Percentiles rank a stretch among this genome's conserved stretches.
Evolutionary conservation across 1,139 yeast genomes (phyloP).

Genomic region (Taiozyma sp.): DNA sequence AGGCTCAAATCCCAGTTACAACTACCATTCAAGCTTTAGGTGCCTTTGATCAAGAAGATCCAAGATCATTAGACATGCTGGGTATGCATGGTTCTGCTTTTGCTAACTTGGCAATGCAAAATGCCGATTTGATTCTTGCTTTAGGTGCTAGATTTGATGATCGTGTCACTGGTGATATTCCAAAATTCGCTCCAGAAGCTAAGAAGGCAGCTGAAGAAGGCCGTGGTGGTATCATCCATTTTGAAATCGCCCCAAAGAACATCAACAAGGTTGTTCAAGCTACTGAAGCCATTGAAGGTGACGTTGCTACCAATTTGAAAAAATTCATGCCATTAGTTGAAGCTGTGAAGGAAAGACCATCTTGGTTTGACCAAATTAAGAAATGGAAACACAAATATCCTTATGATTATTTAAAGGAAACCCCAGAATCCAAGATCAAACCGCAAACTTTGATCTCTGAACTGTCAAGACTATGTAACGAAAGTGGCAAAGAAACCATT

Average conservation of each 20-base stretch:
- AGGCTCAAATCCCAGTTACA: conserved; percentile 91
- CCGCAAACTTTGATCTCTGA: conserved; percentile 89
- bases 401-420: conserved; percentile 68
- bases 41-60: conserved; percentile 87
- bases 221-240: conserved; percentile 94
- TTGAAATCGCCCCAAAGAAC: conserved; percentile 93
- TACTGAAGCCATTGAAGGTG: conserved; percentile 96
- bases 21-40: conserved; percentile 94
- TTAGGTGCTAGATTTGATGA: conserved; percentile 97
- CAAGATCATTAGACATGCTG: conserved; percentile 87
- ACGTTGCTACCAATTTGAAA: conserved; percentile 73
- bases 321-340: conserved; percentile 66
- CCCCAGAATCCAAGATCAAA: conserved; percentile 76
- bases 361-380: conserved; percentile 70
- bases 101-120: conserved; percentile 91
- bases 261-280: conserved; percentile 97
- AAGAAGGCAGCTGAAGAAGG: conserved; percentile 80
- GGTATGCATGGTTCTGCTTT: conserved; percentile 99
- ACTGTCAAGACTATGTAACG: conserved; percentile 65
- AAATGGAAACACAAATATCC: conserved; percentile 89
- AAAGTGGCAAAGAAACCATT: conserved; percentile 65
- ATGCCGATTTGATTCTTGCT: conserved; percentile 89
- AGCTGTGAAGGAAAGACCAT: conserved; percentile 58
- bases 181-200: conserved; percentile 93
- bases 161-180: conserved; percentile 86